Conservation (phyloP, 108 stramenopile genomes). For the Aurantiochytrium sp. region DNA sequence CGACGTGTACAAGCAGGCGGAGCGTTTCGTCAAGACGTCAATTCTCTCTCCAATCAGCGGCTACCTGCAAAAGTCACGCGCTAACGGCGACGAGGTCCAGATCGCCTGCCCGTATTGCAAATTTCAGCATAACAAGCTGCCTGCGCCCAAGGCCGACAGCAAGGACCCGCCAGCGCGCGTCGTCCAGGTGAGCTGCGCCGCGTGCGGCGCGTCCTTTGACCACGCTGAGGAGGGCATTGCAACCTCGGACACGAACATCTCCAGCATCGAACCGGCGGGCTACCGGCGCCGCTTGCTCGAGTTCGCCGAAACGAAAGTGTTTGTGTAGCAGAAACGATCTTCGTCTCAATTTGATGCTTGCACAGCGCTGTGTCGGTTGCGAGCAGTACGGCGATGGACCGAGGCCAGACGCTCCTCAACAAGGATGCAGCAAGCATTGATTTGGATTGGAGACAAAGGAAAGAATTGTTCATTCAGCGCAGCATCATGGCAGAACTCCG, state of each 20-base stretch:
- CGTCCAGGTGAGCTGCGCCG: not conserved
- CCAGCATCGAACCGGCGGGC: not conserved
- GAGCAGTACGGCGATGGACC: no score
- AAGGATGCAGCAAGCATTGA: no score
- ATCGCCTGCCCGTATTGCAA: not conserved
- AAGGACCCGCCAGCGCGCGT: not conserved
- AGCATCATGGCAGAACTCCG: no score
- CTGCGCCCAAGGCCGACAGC: not conserved
- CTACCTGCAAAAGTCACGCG: not conserved
- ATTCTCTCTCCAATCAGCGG: not conserved
- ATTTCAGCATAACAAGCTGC: not conserved
- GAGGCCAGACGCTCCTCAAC: no score
- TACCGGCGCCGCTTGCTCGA: not conserved
- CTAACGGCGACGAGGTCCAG: not conserved
- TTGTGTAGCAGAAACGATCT: not conserved
- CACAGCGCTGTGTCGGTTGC: no score
- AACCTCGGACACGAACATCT: not conserved
- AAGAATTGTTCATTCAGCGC: no score
- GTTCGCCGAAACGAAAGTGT: not conserved
- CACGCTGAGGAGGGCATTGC: not conserved
- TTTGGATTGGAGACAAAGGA: no score
- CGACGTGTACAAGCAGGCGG: not conserved
- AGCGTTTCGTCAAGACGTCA: not conserved
- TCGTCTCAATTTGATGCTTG: no score
- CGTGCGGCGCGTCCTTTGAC: not conserved